Evolutionary conservation across 164 flowering plant genomes (phyloP), one percentile per base, ranked within the genome.

Genomic region (Stephania yunnanensis): DNA sequence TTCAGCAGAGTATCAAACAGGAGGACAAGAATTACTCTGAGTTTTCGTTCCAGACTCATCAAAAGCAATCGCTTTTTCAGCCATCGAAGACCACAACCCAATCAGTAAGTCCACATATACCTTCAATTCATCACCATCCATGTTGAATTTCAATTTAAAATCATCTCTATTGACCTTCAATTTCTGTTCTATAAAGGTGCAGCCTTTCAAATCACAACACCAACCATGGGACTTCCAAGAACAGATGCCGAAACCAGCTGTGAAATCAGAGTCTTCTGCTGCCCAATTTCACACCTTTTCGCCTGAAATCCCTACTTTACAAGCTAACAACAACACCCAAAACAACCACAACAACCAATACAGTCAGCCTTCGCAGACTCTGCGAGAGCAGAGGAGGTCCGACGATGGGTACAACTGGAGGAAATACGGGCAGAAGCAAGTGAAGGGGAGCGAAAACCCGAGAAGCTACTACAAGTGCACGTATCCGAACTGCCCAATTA

Each of bases 381-480:
- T 74, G 15, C 85, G 90, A 81, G 89, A 89, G 71, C 85, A 85
- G 20, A 85, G 83, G 72, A 88, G 80, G 76, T 81, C 88, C 22
- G 97, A 92, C 6, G 97, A 92, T 79, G 97, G 97, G 2, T 92
- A 90, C 80, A 90, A 88, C 22, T 92, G 97, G 97, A 87, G 95
- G 70, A 92, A 92, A 75, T 92, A 92, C 71, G 97, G 97, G 0
- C 97, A 92, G 72, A 92, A 92, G 75, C 93, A 90, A 76, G 91
- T 91, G 53, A 92, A 92, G 79, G 95, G 95, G 55, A 90, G 93
- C 10, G 94, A 92, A 73, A 87, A 91, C 58, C 95, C 95, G 0
- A 82, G 95, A 0, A 90, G 95, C 72, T 92, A 92, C 79, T 92
- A 89, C 88, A 92, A 91, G 82, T 94, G 98, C 78, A 88, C 96